A percentile compares a stretch with the other conserved stretches of the same genome.
Evolutionary conservation across 1,139 yeast species (phyloP).

Genomic region (Lodderomyces oxycetoniae): DNA sequence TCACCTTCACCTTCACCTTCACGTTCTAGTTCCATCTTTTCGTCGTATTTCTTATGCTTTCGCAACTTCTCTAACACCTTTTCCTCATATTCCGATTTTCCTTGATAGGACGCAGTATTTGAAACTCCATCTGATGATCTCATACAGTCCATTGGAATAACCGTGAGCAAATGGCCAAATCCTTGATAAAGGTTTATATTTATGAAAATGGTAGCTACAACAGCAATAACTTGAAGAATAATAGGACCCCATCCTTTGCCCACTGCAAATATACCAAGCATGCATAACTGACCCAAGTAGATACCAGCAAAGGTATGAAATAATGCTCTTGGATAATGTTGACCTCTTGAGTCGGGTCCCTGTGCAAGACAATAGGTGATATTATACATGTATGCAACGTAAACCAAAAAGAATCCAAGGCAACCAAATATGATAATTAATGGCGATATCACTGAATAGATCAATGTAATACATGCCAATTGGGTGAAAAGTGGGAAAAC

Average conservation of each 20-base stretch:
- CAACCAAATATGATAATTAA: slow-evolving; percentile 61
- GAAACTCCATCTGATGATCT: slow-evolving; percentile 62
- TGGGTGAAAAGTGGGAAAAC: slow-evolving; percentile 80
- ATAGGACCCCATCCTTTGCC: slow-evolving; percentile 96
- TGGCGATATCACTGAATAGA: slow-evolving; percentile 83
- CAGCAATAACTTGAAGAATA: slow-evolving; percentile 62
- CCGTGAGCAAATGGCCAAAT: slow-evolving; percentile 55
- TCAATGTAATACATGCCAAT: slow-evolving; percentile 72
- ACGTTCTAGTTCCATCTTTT: slow-evolving; percentile 8
- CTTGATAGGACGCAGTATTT: slow-evolving; percentile 52
- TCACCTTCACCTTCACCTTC: slow-evolving; percentile 16
- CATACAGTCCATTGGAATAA: slow-evolving; percentile 67
- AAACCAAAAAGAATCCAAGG: slow-evolving; percentile 64
- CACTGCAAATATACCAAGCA: slow-evolving; percentile 80
- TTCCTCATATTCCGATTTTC: slow-evolving; percentile 31
- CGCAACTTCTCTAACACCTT: slow-evolving; percentile 27
- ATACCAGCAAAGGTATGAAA: slow-evolving; percentile 86
- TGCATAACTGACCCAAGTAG: slow-evolving; percentile 79
- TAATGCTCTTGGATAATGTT: slow-evolving; percentile 81
- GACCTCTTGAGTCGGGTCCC: slow-evolving; percentile 73
- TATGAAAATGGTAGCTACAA: slow-evolving; percentile 59
- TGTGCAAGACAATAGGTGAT: slow-evolving; percentile 62
- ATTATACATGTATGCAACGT: slow-evolving; percentile 77
- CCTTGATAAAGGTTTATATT: slow-evolving; percentile 61
- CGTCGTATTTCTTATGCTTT: slow-evolving; percentile 7